A percentile compares a stretch with the other conserved stretches of the same genome.
Evolutionary conservation across 805 yeast species (phyloP).

Genomic region (Ogataea neopini): DNA sequence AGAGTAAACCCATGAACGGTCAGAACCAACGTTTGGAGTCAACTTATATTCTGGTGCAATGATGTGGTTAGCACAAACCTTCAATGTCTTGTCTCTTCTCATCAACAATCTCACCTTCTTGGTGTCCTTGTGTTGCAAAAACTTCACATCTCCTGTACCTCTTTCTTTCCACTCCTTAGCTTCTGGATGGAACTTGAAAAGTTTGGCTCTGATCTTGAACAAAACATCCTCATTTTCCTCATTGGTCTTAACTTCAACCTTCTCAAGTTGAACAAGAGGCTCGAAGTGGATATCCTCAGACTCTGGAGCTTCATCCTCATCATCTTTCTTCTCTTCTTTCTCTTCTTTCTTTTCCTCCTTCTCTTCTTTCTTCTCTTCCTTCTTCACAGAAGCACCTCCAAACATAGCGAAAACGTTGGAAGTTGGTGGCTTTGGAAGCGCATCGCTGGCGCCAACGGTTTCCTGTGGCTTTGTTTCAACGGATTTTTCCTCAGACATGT

Average conservation of each 20-base stretch:
- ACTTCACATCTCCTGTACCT: conserved; percentile 98
- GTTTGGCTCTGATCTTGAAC: conserved; percentile 89
- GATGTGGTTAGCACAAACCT: conserved; percentile 96
- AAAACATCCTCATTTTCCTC: conserved; percentile 86
- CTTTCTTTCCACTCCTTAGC: conserved; percentile 97
- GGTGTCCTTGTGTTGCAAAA: conserved; percentile 82
- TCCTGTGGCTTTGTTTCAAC: conserved; percentile 12
- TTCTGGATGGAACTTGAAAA: conserved; percentile 83
- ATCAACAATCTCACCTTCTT: conserved; percentile 86
- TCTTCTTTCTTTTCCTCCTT: conserved; percentile 35
- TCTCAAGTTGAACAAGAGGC: conserved; percentile 92
- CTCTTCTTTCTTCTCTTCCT: conserved; percentile 39
- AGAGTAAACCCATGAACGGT: conserved; percentile 96
- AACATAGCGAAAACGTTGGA: conserved; percentile 91
- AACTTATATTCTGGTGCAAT: conserved; percentile 78
- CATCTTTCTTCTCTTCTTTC: conserved; percentile 36
- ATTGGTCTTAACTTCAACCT: conserved; percentile 94
- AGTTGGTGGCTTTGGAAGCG: conserved; percentile 63
- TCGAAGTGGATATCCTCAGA: conserved; percentile 90
- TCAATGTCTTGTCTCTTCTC: conserved; percentile 99
- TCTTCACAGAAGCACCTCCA: conserved; percentile 81
- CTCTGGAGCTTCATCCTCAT: conserved; percentile 63
- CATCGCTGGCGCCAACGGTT: conserved; percentile 29
- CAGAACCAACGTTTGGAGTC: conserved; percentile 93
- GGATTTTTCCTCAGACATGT: conserved; percentile 11